Evolutionary conservation across 1,284 basidiomycete genomes (phyloP).

Genomic region (Chalciporus sp.): DNA sequence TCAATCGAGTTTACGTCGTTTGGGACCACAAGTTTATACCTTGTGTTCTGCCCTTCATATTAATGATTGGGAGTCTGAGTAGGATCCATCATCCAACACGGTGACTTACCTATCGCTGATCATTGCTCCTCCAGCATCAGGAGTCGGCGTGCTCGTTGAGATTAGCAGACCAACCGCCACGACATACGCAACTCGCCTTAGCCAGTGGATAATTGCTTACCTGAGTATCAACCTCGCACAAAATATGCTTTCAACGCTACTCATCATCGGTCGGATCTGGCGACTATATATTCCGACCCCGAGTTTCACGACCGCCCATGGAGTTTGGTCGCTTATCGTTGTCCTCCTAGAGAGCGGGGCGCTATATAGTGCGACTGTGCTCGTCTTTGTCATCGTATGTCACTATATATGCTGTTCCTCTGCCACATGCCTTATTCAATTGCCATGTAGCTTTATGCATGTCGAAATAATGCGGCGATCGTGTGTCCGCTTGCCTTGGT

Average conservation of each 20-base stretch:
- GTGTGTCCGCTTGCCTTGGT: not conserved
- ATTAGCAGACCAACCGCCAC: not conserved
- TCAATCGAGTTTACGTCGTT: conserved; percentile 11
- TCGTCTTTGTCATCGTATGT: conserved; percentile 8
- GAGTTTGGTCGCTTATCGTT: conserved; percentile 8
- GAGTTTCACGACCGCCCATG: not conserved
- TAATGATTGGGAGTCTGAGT: conserved; percentile 7
- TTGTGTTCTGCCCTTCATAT: conserved; percentile 3
- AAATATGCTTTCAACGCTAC: conserved; percentile 9
- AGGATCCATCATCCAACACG: too few relatives aligned
- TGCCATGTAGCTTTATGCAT: conserved; percentile 5
- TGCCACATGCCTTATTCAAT: not conserved
- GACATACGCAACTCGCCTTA: conserved; percentile 2
- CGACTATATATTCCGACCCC: not conserved
- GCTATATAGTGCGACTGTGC: conserved; percentile 8
- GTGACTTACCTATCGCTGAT: not conserved
- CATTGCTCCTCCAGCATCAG: not conserved
- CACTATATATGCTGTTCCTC: not conserved
- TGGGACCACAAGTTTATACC: conserved; percentile 5
- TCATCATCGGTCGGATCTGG: conserved; percentile 11
- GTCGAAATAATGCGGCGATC: conserved; percentile 10
- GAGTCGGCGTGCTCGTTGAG: not conserved
- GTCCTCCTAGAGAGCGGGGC: conserved; percentile 14
- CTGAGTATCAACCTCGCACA: conserved; percentile 9
- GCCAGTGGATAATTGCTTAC: conserved; percentile 8